Conservation (phyloP, 441 rosid species). For the Gossypium lobatum region DNA sequence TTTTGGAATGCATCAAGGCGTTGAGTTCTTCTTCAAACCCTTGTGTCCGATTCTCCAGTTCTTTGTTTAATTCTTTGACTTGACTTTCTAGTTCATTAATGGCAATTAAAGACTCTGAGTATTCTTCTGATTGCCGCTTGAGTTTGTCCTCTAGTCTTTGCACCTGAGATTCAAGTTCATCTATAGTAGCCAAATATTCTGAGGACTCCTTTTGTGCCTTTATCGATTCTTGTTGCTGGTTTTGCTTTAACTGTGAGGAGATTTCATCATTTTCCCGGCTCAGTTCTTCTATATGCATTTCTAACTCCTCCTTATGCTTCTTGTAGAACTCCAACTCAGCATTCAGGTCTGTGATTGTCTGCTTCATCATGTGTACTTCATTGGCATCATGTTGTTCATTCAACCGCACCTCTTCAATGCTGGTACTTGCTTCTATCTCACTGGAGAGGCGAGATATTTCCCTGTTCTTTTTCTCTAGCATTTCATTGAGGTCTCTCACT, state of each 20-base stretch:
- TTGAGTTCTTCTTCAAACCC: constrained; percentile 48
- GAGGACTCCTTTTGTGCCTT: constrained; percentile 28
- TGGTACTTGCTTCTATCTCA: constrained; percentile 30
- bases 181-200: constrained; percentile 33
- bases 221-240: constrained; percentile 22
- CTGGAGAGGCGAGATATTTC: constrained; percentile 56
- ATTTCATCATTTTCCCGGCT: constrained; percentile 31
- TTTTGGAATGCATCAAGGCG: constrained; percentile 40
- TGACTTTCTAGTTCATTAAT: constrained; percentile 48
- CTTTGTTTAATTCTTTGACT: constrained; percentile 39
- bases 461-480: constrained; percentile 39
- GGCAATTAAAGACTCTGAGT: constrained; percentile 41
- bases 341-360: constrained; percentile 31
- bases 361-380: constrained; percentile 37
- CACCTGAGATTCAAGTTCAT: constrained; percentile 46
- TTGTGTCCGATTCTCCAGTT: constrained; percentile 40
- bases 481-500: constrained; percentile 53
- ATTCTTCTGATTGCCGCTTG: constrained; percentile 44
- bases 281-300: constrained; percentile 41
- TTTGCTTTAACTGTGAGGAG: constrained; percentile 31
- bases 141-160: constrained; percentile 56
- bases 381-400: constrained; percentile 8
- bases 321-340: constrained; percentile 37
- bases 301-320: constrained; percentile 46
- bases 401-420: constrained; percentile 19